Base-by-base conservation (phyloP, 177 flowering plant species). In the Telopea speciosissima region DNA sequence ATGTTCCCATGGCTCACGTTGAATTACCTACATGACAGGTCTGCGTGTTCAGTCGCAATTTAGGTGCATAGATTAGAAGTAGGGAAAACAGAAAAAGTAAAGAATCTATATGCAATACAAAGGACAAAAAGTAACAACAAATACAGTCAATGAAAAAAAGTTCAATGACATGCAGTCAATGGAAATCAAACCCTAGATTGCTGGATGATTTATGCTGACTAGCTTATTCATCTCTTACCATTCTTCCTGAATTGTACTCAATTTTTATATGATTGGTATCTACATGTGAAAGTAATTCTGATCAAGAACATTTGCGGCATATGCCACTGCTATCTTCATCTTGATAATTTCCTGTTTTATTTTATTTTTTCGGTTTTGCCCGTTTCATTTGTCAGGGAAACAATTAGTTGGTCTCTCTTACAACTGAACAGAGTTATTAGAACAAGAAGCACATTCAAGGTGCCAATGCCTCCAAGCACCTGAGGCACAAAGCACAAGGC, bases 1-100 rank as follows among this genome's bases (percentile, higher is more conserved):
- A 70, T 93, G 97, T 73, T 93, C 99, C 99, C 99, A 96, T 69
- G 99, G 91, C 77, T 96, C 99, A 64, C 97, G 89, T 72, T 90
- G 98, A 74, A 91, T 91, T 67, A 96, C 94, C 99, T 94, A 65
- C 60, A 73, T 17, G 71, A 45, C 68, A 72, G 25, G 66, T 8
- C 3, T 36, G 19, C 42, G 9, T 9, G 22, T 60, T 36, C 19
- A 70, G 52, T 17, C 13, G 63, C 24, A 17, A 42, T 26, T 56
- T 45, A 26, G 22, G 19, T 31, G n/a, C 28, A 23, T 8, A 61
- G 42, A 24, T 6, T 59, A 33, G 36, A 63, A 26, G 12, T 44
- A 19, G 54, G 40, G 40, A 7, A 7, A 7, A 7, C 2, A 3
- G 31, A 3, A 4, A 4, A 28, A 28, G 31, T 28, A 4, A 28